Evolutionary conservation across 805 yeast species (phyloP).

Genomic region (Pichia scutulata): DNA sequence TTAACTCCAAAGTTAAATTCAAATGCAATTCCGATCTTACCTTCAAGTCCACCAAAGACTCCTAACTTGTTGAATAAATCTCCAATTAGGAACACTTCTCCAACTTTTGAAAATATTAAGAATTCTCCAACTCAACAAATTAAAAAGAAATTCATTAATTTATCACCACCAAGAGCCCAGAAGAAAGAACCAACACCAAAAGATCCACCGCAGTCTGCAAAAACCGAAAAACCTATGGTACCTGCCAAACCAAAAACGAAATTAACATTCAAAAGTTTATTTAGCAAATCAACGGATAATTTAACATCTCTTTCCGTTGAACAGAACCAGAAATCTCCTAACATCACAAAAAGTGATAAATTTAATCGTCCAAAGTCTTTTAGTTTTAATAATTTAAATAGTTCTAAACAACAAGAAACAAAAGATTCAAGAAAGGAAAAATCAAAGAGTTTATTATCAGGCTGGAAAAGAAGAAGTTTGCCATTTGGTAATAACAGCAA

Average conservation of each 20-base stretch:
- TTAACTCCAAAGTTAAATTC: not conserved
- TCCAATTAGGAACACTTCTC: conserved; percentile 11
- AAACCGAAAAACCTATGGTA: not conserved
- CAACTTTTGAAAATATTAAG: conserved; percentile 10
- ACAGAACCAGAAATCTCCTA: conserved; percentile 2
- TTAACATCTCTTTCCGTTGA: not conserved
- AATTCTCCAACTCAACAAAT: conserved; percentile 3
- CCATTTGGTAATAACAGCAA: conserved; percentile 4
- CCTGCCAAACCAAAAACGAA: conserved; percentile 14
- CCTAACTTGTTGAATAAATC: conserved; percentile 4
- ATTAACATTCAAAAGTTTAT: conserved; percentile 24
- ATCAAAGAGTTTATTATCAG: conserved; percentile 22
- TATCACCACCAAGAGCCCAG: conserved; percentile 4
- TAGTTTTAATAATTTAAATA: conserved; percentile 6
- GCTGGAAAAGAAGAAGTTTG: conserved; percentile 27
- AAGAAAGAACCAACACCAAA: not conserved
- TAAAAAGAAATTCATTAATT: conserved; percentile 1
- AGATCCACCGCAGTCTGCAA: not conserved
- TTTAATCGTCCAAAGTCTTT: conserved; percentile 11
- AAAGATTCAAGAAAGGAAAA: conserved; percentile 19
- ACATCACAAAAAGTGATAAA: not conserved
- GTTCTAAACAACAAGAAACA: conserved; percentile 4
- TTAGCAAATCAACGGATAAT: conserved; percentile 14
- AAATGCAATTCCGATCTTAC: not conserved
- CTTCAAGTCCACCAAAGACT: conserved; percentile 1